Conservation (phyloP, 2,329 filamentous ascomycete species). For the Lecanosticta acicola region DNA sequence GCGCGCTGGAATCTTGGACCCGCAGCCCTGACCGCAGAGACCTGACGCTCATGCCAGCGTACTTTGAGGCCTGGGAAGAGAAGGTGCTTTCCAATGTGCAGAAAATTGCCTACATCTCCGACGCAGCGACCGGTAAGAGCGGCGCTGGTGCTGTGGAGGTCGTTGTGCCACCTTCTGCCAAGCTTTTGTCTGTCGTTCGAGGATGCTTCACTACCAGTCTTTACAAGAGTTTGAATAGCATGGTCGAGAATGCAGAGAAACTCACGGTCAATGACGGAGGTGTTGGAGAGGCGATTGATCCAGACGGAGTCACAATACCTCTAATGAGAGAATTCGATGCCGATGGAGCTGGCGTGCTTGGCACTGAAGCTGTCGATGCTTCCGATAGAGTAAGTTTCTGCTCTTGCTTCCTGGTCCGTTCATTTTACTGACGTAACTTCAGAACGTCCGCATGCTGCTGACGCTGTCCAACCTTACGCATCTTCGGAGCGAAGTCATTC, state of each 20-base stretch:
- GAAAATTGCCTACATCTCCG: constrained; percentile 88
- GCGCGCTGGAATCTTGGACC: constrained; percentile 89
- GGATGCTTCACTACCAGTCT: constrained; percentile 89
- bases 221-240: constrained; percentile 88
- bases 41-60: constrained; percentile 82
- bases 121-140: constrained; percentile 57
- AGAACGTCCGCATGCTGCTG: constrained; percentile 72
- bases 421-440: constrained; percentile 4
- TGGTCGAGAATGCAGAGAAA: constrained; percentile 93
- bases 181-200: constrained; percentile 83
- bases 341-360: constrained; percentile 33
- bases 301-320: constrained; percentile 43
- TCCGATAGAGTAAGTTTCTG: constrained; percentile 45
- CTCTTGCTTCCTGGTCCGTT: neutral
- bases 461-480: constrained; percentile 88
- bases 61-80: constrained; percentile 80
- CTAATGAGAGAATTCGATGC: constrained; percentile 15
- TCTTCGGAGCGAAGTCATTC: constrained; percentile 75
- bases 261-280: constrained; percentile 55
- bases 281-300: constrained; percentile 46
- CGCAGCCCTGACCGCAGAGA: constrained; percentile 74
- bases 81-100: constrained; percentile 81
- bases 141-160: constrained; percentile 69
- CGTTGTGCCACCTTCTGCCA: constrained; percentile 75
- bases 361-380: constrained; percentile 48